These are phyloP conservation scores for Tylopilus sp. DNA, from an alignment of 1,284 basidiomycete species.

Conservation along the genomic window DNA sequence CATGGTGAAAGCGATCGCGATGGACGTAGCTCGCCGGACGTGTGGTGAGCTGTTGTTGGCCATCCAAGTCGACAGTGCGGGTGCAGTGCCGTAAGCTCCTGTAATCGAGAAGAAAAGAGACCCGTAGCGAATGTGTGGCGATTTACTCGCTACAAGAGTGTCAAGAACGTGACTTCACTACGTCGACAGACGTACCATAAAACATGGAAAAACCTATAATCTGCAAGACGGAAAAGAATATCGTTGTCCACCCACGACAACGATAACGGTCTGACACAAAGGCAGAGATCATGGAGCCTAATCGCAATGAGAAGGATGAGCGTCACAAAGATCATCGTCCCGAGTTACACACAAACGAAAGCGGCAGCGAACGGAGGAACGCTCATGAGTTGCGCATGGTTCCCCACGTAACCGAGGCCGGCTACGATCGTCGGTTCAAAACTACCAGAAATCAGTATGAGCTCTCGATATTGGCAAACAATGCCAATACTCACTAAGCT, in stretches of 20 bases:
- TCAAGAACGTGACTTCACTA: not conserved
- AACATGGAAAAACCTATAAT: constrained; percentile 48
- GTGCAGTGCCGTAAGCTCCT: constrained; percentile 43
- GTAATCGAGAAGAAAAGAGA: constrained; percentile 50
- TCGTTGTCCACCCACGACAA: constrained; percentile 39
- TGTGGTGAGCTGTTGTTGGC: constrained; percentile 59
- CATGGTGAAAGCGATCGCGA: constrained; percentile 52
- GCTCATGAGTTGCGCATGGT: constrained; percentile 46
- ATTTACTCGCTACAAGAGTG: constrained; percentile 15
- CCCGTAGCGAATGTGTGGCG: constrained; percentile 43
- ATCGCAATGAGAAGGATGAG: not conserved
- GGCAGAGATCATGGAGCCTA: constrained; percentile 40
- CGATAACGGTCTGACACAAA: constrained; percentile 43
- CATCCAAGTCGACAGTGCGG: constrained; percentile 47
- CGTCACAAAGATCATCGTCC: not conserved
- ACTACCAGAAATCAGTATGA: constrained; percentile 25
- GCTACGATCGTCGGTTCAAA: constrained; percentile 53
- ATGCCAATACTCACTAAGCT: constrained; percentile 28
- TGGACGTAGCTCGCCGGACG: constrained; percentile 49
- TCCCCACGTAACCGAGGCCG: constrained; percentile 42
- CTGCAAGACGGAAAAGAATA: constrained; percentile 37
- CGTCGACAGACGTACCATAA: constrained; percentile 35
- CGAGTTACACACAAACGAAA: constrained; percentile 37
- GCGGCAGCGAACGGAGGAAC: constrained; percentile 47
- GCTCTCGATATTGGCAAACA: not conserved